phyloP scores from a whole-genome alignment of 2,329 filamentous ascomycete genomes.

The Penicillium occitanis region DNA sequence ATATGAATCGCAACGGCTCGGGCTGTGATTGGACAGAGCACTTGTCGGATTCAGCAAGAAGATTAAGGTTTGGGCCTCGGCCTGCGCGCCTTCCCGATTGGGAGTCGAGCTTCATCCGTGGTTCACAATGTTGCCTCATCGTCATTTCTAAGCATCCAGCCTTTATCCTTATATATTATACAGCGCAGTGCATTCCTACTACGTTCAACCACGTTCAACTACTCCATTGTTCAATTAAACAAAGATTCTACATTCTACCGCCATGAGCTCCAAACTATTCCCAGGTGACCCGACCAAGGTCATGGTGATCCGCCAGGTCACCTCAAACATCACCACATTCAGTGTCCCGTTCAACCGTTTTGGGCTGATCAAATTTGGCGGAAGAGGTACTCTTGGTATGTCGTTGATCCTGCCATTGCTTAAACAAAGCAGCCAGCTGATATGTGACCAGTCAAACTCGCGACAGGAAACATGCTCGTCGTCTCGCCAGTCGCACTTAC shows the following conservation, averaged over 20 bases:
- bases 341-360: conserved; percentile 78
- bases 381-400: conserved; percentile 77
- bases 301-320: conserved; percentile 86
- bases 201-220: neutral
- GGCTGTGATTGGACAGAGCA: conserved; percentile 4
- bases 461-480: conserved; percentile 74
- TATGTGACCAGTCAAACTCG: conserved; percentile 67
- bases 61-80: conserved; percentile 9
- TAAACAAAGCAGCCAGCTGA: neutral
- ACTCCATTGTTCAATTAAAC: neutral
- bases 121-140: conserved; percentile 2
- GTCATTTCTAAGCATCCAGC: neutral
- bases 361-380: conserved; percentile 77
- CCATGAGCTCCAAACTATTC: conserved; percentile 64
- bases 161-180: neutral
- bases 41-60: neutral
- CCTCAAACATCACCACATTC: conserved; percentile 64
- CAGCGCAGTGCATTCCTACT: neutral
- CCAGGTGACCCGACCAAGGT: conserved; percentile 72
- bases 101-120: conserved; percentile 13
- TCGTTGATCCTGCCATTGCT: neutral
- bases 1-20: neutral
- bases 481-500: conserved; percentile 92
- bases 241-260: conserved; percentile 1
- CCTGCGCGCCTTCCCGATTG: conserved; percentile 13